Percentiles rank a stretch among this genome's conserved stretches.
These are phyloP conservation scores for Erigeron canadensis DNA, from an alignment of 129 eudicot species.

Conservation along the genomic window DNA sequence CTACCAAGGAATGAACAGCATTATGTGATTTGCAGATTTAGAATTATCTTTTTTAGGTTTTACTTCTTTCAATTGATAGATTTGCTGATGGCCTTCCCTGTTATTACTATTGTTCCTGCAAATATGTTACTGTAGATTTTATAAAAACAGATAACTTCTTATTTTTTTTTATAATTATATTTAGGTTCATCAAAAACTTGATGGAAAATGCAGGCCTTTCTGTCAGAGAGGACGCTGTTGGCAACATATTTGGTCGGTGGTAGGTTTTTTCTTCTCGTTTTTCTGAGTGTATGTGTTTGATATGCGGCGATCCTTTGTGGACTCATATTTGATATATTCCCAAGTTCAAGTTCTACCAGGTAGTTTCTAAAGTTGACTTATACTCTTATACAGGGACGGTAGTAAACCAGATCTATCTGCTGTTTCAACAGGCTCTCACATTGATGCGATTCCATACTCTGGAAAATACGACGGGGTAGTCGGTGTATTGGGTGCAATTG, in stretches of 20 bases:
- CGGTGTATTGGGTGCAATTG: conserved; percentile 96
- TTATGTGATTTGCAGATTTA: conserved; percentile 1
- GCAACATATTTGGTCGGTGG: conserved; percentile 97
- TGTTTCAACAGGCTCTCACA: conserved; percentile 91
- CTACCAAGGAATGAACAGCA: not conserved
- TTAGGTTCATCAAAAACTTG: conserved; percentile 72
- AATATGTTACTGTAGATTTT: not conserved
- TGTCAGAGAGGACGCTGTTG: conserved; percentile 92
- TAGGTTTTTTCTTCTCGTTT: conserved; percentile 30
- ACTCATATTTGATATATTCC: conserved; percentile 8
- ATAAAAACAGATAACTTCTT: too few relatives aligned
- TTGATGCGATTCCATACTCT: conserved; percentile 95
- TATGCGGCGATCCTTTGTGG: not conserved
- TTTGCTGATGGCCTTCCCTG: not conserved
- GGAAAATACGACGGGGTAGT: conserved; percentile 97
- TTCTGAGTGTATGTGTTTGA: not conserved
- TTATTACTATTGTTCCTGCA: not conserved
- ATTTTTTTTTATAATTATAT: conserved; percentile 19
- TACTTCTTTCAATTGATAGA: not conserved
- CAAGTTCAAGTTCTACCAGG: not conserved
- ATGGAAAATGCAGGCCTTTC: conserved; percentile 87
- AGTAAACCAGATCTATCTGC: conserved; percentile 67
- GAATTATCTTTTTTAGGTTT: not conserved
- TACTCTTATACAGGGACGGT: conserved; percentile 64
- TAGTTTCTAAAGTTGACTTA: conserved; percentile 24